Conservation (phyloP, 2,329 filamentous ascomycete genomes). For the Fusarium praegraminearum region DNA sequence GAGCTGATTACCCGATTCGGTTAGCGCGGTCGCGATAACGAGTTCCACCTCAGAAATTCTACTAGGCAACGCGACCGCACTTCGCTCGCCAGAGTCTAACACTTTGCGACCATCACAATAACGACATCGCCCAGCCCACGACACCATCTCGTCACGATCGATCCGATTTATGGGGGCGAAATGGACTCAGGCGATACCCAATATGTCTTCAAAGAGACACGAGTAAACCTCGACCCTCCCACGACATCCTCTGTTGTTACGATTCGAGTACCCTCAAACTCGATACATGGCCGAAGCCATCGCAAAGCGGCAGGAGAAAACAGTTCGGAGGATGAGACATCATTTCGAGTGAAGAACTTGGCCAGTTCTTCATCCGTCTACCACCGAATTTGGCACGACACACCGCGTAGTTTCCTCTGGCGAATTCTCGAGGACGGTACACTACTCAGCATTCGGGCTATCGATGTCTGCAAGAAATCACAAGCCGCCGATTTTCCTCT, state of each 20-base stretch:
- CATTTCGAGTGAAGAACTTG: slow-evolving; percentile 78
- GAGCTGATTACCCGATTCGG: slow-evolving; percentile 54
- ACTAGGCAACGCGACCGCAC: slow-evolving; percentile 49
- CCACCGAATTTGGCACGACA: slow-evolving; percentile 79
- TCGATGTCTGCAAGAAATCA: slow-evolving; percentile 80
- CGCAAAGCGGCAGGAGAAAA: slow-evolving; percentile 54
- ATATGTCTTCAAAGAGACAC: slow-evolving; percentile 87
- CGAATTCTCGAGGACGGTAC: slow-evolving; percentile 84
- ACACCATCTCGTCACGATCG: slow-evolving; percentile 30
- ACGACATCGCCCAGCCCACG: slow-evolving; percentile 29
- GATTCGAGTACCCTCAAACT: slow-evolving; percentile 72
- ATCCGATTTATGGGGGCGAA: slow-evolving; percentile 69
- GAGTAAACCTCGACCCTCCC: slow-evolving; percentile 82
- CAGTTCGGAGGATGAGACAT: slow-evolving; percentile 74
- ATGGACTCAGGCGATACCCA: slow-evolving; percentile 74
- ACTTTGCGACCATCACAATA: slow-evolving; percentile 46
- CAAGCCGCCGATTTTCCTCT: slow-evolving; percentile 77
- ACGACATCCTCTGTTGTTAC: slow-evolving; percentile 76
- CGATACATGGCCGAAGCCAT: slow-evolving; percentile 58
- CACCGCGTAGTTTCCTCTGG: slow-evolving; percentile 91
- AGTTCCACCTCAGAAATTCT: slow-evolving; percentile 51
- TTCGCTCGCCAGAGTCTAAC: slow-evolving; percentile 36
- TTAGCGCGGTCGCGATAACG: slow-evolving; percentile 50
- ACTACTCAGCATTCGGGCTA: slow-evolving; percentile 83
- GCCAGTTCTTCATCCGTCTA: slow-evolving; percentile 85